Evolutionary conservation across 2,329 filamentous ascomycete species (phyloP).

Genomic region (Stylonectria norvegica): DNA sequence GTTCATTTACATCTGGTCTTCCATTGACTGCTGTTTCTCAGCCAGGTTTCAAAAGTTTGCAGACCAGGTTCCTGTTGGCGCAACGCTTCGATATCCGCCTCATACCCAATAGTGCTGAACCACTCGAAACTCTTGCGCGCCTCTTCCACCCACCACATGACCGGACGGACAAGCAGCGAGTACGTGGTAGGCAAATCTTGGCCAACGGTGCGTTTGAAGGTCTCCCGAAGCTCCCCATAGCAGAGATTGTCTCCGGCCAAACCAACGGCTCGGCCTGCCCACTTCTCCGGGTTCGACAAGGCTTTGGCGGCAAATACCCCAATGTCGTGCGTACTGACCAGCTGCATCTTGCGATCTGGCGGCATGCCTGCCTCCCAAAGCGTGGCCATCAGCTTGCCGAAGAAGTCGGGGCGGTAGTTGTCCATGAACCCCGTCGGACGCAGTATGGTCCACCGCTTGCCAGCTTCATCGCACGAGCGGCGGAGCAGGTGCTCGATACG

Average conservation of each 20-base stretch:
- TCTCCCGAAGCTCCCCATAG: not conserved
- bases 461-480: not conserved
- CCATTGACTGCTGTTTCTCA: conserved; percentile 22
- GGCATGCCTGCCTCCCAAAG: conserved; percentile 26
- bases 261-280: not conserved
- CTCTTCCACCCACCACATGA: conserved; percentile 13
- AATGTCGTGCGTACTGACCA: conserved; percentile 27
- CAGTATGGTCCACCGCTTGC: conserved; percentile 24
- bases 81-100: conserved; percentile 6
- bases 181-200: conserved; percentile 9
- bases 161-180: conserved; percentile 1
- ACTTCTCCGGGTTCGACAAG: not conserved
- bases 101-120: conserved; percentile 14
- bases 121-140: conserved; percentile 15
- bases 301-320: conserved; percentile 9
- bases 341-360: conserved; percentile 20
- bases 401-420: conserved; percentile 22
- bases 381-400: conserved; percentile 26
- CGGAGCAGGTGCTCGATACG: conserved; percentile 14
- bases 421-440: conserved; percentile 29
- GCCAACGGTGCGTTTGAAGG: not conserved
- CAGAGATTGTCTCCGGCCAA: conserved; percentile 3
- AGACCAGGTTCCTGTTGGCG: conserved; percentile 2
- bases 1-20: not conserved
- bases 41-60: conserved; percentile 18